phyloP scores from a whole-genome alignment of 2,329 filamentous ascomycete species.

The Colletotrichum cereale region DNA sequence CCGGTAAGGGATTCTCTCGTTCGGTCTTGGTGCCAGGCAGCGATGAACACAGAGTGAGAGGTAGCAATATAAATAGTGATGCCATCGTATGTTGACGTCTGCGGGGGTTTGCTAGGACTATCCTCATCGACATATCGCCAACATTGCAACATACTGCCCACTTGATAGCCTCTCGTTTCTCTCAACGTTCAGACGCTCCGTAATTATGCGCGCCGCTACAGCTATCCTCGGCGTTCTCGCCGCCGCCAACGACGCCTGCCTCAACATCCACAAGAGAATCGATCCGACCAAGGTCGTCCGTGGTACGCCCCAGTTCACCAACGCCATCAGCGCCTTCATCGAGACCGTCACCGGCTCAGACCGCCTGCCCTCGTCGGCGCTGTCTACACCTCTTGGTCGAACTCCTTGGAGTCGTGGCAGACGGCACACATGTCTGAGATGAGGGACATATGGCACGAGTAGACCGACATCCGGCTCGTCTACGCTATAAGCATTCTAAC shows the following conservation, averaged over 20 bases:
- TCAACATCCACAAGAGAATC: conserved; percentile 8
- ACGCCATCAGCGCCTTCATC: not conserved
- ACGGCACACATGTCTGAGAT: conserved; percentile 6
- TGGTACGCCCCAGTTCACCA: conserved; percentile 7
- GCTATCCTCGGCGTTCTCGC: conserved; percentile 13
- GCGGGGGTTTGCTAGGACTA: no score
- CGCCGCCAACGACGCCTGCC: not conserved
- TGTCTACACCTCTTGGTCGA: conserved; percentile 4
- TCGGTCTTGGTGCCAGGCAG: not conserved
- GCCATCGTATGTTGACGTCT: not conserved
- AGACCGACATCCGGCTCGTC: conserved; percentile 16
- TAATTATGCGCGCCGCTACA: conserved; percentile 4
- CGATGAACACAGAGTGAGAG: no score
- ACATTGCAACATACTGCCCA: not conserved
- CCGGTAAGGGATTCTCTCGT: not conserved
- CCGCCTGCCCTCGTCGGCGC: no score
- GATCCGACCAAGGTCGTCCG: conserved; percentile 19
- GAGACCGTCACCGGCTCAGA: conserved; percentile 13
- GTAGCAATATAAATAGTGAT: not conserved
- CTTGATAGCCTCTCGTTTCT: not conserved
- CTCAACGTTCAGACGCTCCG: not conserved
- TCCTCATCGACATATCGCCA: not conserved
- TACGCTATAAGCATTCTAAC: no score
- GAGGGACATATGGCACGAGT: conserved; percentile 4
- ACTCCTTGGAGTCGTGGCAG: not conserved